Evolutionary conservation across 805 yeast genomes (phyloP), one percentile per base, ranked within the genome.

Genomic region (Zygosaccharomyces kombuchaensis): DNA sequence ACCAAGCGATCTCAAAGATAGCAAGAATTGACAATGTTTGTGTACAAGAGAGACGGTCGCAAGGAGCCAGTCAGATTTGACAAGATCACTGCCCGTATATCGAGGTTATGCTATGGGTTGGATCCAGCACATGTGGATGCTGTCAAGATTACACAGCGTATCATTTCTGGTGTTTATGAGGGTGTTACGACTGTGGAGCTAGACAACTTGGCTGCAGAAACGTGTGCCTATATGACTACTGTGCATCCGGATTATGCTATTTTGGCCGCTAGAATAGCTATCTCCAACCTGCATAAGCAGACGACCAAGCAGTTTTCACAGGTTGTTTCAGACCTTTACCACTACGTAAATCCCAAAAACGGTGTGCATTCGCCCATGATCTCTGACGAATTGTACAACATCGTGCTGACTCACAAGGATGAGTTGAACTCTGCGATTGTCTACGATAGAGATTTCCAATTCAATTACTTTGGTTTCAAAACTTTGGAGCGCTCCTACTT

Each of bases 171-270:
- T 66, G 96, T 93, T 46, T 93, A 91, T 68, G 95, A 88, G 62
- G 98, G 98, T 60, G 99, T 93, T 43, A 89, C 91, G 60, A 93
- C 98, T 45, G 78, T 84, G 50, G 97, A 93, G 67, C 72, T 85
- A 49, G 89, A 82, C 57, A 81, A 82, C 59, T 67, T 84, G 43
- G 90, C 98, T 40, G 97, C 98, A 36, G 99, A 93, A 70, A 89
- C 96, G 30, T 95, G 96, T 47, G 98, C 98, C 35, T 86, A 84
- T 63, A 87, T 93, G 96, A 89, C 97, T 48, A 91, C 98, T 9
- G 79, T 87, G 52, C 98, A 91, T 67, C 98, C 98, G n/a, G 98
- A 93, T 70, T 90, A 91, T 60, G 96, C 97, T 22, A 81, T 82
- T 35, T 75, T 89, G 58, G 97, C 97, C 44, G 97, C 98, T 29